Evolutionary conservation across 2,329 filamentous ascomycete species (phyloP), one percentile per base, ranked within the genome.

Genomic region (Arthrobotrys iridis): DNA sequence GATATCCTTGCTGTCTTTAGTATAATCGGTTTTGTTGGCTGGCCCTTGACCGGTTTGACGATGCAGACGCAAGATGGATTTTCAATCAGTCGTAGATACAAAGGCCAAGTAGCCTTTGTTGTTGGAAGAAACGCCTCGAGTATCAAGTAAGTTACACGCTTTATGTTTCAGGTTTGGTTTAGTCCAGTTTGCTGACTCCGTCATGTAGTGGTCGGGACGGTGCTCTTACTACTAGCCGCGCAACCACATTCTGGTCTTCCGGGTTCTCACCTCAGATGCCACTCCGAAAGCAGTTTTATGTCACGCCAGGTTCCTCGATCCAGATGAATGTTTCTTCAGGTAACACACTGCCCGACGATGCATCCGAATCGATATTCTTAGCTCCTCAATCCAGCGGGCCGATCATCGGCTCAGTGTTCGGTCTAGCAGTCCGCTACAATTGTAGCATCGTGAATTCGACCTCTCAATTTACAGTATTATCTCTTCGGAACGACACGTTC

Each of bases 11-110:
- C 70, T 6, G 57, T 74, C 22, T 67, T 74, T 26, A 67, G 62
- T 33, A 58, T 74, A n/a, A 67, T 74, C 35, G 70, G 70, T 4
- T 74, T 74, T 40, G 70, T 45, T 1, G 70, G 62, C 4, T 74
- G 70, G 70, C 70, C 70, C 1, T 48, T 74, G 28, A 74, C 70
- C 2, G 70, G 70, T 45, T 30, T 74, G 55, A 74, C 70, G 11
- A 67, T 74, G 70, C 70, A 74, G 46, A 67, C 70, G 7, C 18
- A 33, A 20, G 55, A 67, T 26, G 70, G 70, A 18, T 74, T 74
- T 33, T 43, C 35, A 13, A 74, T 74, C 11, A 57, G 46, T 30
- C 55, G 63, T 4, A 18, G 24, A 7, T 57, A 62, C 4, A 67
- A 60, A 13, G 55, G 33, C 4, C 52, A 65, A 13, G n/a, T 37